Base-by-base conservation (phyloP, 306 rosid species). In the Hippophae rhamnoides region DNA sequence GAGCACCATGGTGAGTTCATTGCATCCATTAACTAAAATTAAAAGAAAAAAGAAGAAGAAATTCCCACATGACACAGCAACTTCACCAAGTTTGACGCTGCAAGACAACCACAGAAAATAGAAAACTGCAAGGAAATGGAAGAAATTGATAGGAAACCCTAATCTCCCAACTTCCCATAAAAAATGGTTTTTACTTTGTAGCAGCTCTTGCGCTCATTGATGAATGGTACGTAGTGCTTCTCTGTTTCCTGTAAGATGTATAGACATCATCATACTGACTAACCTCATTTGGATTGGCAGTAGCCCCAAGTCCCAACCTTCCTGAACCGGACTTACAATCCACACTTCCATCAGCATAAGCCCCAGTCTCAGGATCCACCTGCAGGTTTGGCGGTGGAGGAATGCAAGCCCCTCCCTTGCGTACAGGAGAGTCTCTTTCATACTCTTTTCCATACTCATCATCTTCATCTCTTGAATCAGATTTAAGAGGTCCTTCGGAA, bases 371-470 rank as follows among this genome's bases (percentile, higher is more conserved):
- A 0, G 97, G 99, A 78, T 92, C 97, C 59, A 84, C 72, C 85
- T 85, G 99, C 83, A 92, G 74, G 73, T 84, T 86, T 52, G 80
- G 71, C 7, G 99, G 96, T 54, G 99, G 99, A 61, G 95, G 97
- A 65, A 92, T 86, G 76, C 99, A 92, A 72, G 97, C 96, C 57
- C 96, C 95, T 27, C 99, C 99, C 81, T 88, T 92, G 44, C 96
- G 77, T 41, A 65, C 70, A 0, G 67, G 66, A 59, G 81, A 45
- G 49, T 74, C 89, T 47, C 88, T 81, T 60, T 87, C 98, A 40
- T 76, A 83, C 42, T 76, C 89, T 49, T 84, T 76, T 56, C 87
- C 95, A 31, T 76, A 80, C 45, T 63, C 58, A 12, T 82, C 89
- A 23, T 85, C 94, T 1, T 85, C 86, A 2, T 84, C 93, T 74